Conservation (phyloP, 176 grass and related monocot genomes). For the Triticum dicoccoides region DNA sequence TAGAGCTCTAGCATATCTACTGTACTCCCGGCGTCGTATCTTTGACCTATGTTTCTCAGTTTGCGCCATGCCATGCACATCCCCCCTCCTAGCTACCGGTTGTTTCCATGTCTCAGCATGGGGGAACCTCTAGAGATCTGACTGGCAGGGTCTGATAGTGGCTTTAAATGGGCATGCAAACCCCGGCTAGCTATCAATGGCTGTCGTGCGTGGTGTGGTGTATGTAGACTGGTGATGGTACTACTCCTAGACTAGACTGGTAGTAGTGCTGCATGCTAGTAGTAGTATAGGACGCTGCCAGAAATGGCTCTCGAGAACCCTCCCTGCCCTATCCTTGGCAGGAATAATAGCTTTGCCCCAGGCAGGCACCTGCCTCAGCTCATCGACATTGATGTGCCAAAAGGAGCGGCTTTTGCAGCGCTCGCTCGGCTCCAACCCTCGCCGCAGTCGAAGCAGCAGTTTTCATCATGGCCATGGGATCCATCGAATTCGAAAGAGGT, state of each 20-base stretch:
- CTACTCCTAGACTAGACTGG: neutral
- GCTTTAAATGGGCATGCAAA: constrained; percentile 14
- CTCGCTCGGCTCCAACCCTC: constrained; percentile 24
- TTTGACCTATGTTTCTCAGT: neutral
- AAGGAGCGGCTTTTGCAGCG: constrained; percentile 52
- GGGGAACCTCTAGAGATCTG: neutral
- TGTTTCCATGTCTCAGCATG: neutral
- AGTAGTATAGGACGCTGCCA: constrained; percentile 11
- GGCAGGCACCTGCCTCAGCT: constrained; percentile 31
- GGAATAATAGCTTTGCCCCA: constrained; percentile 32
- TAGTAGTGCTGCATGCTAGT: neutral
- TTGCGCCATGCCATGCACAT: neutral
- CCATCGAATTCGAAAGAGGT: neutral
- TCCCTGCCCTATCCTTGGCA: constrained; percentile 24
- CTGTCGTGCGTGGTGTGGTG: neutral
- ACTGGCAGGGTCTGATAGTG: neutral
- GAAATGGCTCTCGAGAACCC: constrained; percentile 35
- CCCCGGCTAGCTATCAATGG: neutral
- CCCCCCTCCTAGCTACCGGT: neutral
- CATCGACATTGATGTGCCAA: constrained; percentile 46
- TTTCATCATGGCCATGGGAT: constrained; percentile 28
- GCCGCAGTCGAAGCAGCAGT: constrained; percentile 22
- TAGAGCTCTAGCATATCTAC: neutral
- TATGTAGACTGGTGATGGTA: neutral
- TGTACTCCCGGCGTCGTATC: neutral